These are phyloP conservation scores for Suillus hirtellus DNA, from an alignment of 768 basidiomycete genomes.

Conservation along the genomic window DNA sequence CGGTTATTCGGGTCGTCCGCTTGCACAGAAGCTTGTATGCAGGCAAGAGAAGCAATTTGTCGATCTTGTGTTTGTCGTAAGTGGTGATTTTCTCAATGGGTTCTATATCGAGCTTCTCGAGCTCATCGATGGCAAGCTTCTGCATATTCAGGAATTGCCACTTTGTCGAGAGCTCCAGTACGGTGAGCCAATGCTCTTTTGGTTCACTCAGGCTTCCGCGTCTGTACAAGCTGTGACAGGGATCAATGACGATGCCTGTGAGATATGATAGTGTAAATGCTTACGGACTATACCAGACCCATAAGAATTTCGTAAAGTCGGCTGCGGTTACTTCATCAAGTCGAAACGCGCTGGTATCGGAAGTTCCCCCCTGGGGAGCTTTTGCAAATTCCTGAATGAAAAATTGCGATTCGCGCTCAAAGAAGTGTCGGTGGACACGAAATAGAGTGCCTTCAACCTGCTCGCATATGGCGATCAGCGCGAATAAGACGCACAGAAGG, in stretches of 20 bases:
- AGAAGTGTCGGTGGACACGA: constrained; percentile 12
- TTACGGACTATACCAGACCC: constrained; percentile 60
- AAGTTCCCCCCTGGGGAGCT: background rate
- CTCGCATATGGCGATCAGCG: background rate
- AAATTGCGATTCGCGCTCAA: constrained; percentile 35
- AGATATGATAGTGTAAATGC: constrained; percentile 9
- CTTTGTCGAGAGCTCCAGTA: constrained; percentile 51
- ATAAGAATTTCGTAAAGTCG: constrained; percentile 48
- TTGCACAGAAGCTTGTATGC: constrained; percentile 42
- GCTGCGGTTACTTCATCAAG: constrained; percentile 26
- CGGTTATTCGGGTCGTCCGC: constrained; percentile 49
- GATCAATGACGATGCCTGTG: background rate
- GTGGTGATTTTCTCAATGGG: constrained; percentile 55
- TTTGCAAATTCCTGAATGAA: constrained; percentile 29
- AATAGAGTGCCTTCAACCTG: background rate
- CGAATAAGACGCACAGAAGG: too few relatives aligned
- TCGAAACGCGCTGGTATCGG: constrained; percentile 9
- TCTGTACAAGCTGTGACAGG: constrained; percentile 49
- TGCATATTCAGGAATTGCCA: constrained; percentile 59
- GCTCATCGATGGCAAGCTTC: constrained; percentile 52
- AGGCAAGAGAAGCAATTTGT: constrained; percentile 47
- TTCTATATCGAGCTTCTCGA: constrained; percentile 46
- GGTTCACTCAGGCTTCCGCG: constrained; percentile 40
- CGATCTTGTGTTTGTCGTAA: constrained; percentile 55
- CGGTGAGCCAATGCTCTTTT: constrained; percentile 51